Base-by-base conservation (phyloP, 129 eudicot genomes). In the Flaveria ramosissima region DNA sequence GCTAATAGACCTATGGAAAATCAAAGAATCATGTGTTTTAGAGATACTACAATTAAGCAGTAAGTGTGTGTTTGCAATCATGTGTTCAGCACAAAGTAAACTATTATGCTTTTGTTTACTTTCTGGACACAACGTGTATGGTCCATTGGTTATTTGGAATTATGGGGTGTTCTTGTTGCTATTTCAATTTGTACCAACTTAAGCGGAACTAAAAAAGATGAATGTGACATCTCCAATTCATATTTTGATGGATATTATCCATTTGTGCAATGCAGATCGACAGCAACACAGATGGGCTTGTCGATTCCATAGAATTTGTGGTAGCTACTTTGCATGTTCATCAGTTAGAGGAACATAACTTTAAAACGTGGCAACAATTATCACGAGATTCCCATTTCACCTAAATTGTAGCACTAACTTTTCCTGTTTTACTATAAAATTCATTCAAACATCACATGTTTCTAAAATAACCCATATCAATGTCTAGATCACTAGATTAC, bases 291-390 rank as follows among this genome's bases (percentile, higher is more conserved):
- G 97, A 94, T 73, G 98, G 97, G 46, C 89, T 91, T 19, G 91
- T 94, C 68, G 98, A 94, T 83, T 94, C 91, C 83, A 70, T 88
- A 1, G 97, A 94, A 86, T 94, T 94, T 84, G 98, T 94, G 63
- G 98, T 97, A 50, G 98, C 98, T 14, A 91, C 97, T 23, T 84
- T 91, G 56, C 98, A 89, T 80, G 98, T 94, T 78, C 97, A 89
- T 84, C 97, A 93, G 61, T 70, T 93, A 68, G 97, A 93, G 74
- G 96, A 94, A 84, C 97, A 91, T 76, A 85, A 94, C 80, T 73
- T 90, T 5, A 88, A 75, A 63, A 94, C 89, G 84, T 94, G n/a
- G 97, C 90, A 84, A 75, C 86, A 83, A 30, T 59, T 84, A 77
- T 94, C 98, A 52, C 96, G 84, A 77, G 93, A 43, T 19, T 10